Percentiles rank a stretch among this genome's conserved stretches.
Conservation (phyloP, 2,329 filamentous ascomycete genomes). For the Scolecobasidium constrictum region DNA sequence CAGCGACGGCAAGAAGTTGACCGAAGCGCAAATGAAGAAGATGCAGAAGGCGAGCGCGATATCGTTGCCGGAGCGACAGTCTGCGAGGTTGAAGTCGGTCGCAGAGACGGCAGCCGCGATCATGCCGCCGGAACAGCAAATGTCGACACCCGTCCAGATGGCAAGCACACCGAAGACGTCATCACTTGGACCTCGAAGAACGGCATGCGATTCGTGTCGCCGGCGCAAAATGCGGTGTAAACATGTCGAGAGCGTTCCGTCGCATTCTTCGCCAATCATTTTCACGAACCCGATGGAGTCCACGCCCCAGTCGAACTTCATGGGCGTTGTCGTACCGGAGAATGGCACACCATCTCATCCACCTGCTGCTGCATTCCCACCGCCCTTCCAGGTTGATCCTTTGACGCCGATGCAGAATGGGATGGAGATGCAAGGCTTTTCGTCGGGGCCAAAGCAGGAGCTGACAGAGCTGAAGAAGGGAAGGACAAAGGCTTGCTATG, state of each 20-base stretch:
- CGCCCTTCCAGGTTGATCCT: not conserved
- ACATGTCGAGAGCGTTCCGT: slow-evolving; percentile 42
- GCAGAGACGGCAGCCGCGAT: slow-evolving; percentile 10
- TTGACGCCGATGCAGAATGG: not conserved
- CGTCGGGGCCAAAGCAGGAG: not conserved
- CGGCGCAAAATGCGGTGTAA: slow-evolving; percentile 52
- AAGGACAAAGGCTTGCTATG: slow-evolving; percentile 53
- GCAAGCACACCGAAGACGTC: slow-evolving; percentile 41
- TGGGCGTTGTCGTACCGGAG: not conserved
- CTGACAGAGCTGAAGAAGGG: slow-evolving; percentile 40
- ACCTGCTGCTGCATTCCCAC: not conserved
- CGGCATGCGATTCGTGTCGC: slow-evolving; percentile 52
- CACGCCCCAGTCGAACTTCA: not conserved
- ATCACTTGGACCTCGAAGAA: slow-evolving; percentile 47
- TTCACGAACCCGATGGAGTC: not conserved
- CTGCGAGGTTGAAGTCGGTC: slow-evolving; percentile 17
- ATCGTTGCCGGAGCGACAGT: slow-evolving; percentile 33
- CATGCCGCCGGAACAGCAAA: too few relatives aligned
- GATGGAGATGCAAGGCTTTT: not conserved
- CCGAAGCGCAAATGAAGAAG: slow-evolving; percentile 42
- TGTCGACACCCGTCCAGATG: slow-evolving; percentile 20
- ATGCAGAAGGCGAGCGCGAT: slow-evolving; percentile 42
- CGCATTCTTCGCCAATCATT: not conserved
- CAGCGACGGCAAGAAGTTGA: slow-evolving; percentile 41
- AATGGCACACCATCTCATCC: not conserved